A percentile compares a stretch with the other conserved stretches of the same genome.
These are phyloP conservation scores for Saprolegnia parasitica DNA, from an alignment of 352 stramenopile genomes.

Conservation along the genomic window DNA sequence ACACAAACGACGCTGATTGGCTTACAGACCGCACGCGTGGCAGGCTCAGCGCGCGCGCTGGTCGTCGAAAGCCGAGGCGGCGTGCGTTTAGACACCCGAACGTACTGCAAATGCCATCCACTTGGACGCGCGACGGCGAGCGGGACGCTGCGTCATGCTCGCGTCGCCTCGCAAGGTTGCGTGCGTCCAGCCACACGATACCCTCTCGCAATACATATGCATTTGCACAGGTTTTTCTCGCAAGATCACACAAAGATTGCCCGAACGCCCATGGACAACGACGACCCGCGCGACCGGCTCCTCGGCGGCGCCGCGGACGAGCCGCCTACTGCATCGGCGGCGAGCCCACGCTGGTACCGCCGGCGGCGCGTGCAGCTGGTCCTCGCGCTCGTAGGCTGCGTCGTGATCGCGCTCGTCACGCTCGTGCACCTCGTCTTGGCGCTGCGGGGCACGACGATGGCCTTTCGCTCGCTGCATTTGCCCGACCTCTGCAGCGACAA, in stretches of 20 bases:
- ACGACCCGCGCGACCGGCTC: not conserved
- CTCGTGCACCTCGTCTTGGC: slow-evolving; percentile 54
- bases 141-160: no score
- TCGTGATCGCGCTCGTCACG: not conserved
- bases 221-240: not conserved
- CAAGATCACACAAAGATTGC: not conserved
- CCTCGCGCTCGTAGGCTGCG: not conserved
- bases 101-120: no score
- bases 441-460: slow-evolving; percentile 55
- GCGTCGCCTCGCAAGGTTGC: no score
- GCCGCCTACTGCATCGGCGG: not conserved
- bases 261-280: not conserved
- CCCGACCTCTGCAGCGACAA: slow-evolving; percentile 62
- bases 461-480: slow-evolving; percentile 52
- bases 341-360: not conserved
- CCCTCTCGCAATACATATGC: not conserved
- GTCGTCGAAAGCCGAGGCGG: no score
- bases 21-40: no score
- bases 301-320: not conserved
- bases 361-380: not conserved
- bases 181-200: no score
- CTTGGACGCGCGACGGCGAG: no score
- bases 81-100: no score
- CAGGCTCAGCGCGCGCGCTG: no score
- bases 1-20: no score